These are phyloP conservation scores for Porphyrellus cyaneotinctus DNA, from an alignment of 768 basidiomycete species.

Conservation along the genomic window DNA sequence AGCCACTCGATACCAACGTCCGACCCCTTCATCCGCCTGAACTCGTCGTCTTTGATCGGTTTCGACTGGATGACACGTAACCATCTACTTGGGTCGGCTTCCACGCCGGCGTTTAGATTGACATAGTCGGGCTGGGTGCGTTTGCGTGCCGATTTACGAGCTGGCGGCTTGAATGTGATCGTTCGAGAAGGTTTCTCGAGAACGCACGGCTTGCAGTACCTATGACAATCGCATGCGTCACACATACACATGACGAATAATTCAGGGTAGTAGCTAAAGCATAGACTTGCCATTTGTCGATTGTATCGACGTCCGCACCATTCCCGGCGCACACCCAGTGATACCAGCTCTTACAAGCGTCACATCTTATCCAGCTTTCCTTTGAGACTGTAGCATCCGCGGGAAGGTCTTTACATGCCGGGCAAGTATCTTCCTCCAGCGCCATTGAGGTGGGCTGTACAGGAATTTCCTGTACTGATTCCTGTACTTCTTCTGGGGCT, in stretches of 20 bases:
- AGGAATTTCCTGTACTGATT: slow-evolving; percentile 11
- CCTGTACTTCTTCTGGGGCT: slow-evolving; percentile 13
- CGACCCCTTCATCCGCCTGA: slow-evolving; percentile 61
- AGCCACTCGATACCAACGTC: slow-evolving; percentile 76
- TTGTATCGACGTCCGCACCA: slow-evolving; percentile 55
- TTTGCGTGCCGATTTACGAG: slow-evolving; percentile 79
- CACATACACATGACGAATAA: slow-evolving; percentile 8
- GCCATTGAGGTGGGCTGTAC: slow-evolving; percentile 6
- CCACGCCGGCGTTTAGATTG: slow-evolving; percentile 61
- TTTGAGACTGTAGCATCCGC: slow-evolving; percentile 42
- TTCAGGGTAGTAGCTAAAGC: slow-evolving; percentile 10
- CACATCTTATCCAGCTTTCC: slow-evolving; percentile 81
- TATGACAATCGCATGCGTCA: slow-evolving; percentile 28
- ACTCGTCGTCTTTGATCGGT: slow-evolving; percentile 55
- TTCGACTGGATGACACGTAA: slow-evolving; percentile 65
- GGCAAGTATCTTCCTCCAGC: slow-evolving; percentile 39
- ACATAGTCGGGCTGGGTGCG: slow-evolving; percentile 75
- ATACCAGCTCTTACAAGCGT: slow-evolving; percentile 77
- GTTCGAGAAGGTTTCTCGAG: slow-evolving; percentile 53
- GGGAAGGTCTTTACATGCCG: slow-evolving; percentile 45
- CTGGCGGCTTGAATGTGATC: slow-evolving; percentile 72
- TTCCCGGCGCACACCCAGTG: slow-evolving; percentile 80
- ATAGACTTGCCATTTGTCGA: slow-evolving; percentile 71
- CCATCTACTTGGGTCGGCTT: slow-evolving; percentile 63
- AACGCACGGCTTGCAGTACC: slow-evolving; percentile 70